Evolutionary conservation across 345 rosid species (phyloP), one percentile per base, ranked within the genome.

Genomic region (Eucalyptus paniculata): DNA sequence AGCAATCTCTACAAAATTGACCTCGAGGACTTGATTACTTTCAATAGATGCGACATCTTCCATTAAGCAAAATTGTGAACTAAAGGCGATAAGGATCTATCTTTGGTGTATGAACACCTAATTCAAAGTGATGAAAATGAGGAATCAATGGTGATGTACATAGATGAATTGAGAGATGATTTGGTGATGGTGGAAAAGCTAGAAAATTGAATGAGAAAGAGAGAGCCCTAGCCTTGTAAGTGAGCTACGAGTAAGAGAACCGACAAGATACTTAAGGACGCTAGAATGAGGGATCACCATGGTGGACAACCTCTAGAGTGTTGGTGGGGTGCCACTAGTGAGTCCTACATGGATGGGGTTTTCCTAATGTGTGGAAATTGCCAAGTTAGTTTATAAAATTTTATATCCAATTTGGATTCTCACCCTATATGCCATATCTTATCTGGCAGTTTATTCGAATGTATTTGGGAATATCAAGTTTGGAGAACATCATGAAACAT

Each of bases 361-460:
- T 10, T 56, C 6, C 13, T 24, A 24, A 2, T 24, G 62, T 24
- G 30, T 56, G 62, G 30, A 10, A 56, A 56, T 56, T 56, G 5
- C 30, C 3, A 56, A 56, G 30, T 24, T 56, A 56, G 3, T 9
- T 56, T 56, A 2, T 23, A 56, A 56, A 56, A 23, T 24, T 23
- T 23, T 56, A 24, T 10, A 24, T 24, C 30, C 1, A 56, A 56
- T 56, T 56, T 23, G 62, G 30, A 11, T 56, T 56, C 62, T 26
- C 14, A 56, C 13, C 62, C 30, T 23, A 0, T 56, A 24, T 56
- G 30, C 62, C 30, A 56, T 56, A 23, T 24, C 13, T 56, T 24
- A 56, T 56, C 0, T 11, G 3, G 30, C 6, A 56, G 0, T 56
- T 24, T 24, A 56, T 56, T 12, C 0, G 1, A 1, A 56, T 56